phyloP scores from a whole-genome alignment of 106 monocot genomes.

The Agapanthus africanus region DNA sequence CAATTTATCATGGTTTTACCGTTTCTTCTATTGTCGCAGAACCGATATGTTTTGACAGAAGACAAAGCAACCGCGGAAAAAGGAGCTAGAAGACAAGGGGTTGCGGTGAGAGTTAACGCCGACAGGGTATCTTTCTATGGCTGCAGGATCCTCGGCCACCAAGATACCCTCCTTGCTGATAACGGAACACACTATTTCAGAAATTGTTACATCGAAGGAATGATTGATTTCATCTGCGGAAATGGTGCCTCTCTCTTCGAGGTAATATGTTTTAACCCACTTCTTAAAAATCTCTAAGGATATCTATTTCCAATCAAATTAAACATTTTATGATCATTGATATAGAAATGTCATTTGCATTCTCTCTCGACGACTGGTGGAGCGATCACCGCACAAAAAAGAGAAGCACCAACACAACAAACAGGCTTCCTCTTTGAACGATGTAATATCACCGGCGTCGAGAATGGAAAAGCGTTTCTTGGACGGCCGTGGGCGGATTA shows the following conservation, averaged over 20 bases:
- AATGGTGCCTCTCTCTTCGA: conserved; percentile 36
- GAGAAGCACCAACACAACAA: conserved; percentile 15
- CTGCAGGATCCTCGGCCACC: conserved; percentile 36
- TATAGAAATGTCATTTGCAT: neutral
- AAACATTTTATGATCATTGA: neutral
- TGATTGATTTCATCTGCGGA: conserved; percentile 57
- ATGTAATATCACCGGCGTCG: conserved; percentile 37
- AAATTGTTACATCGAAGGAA: conserved; percentile 36
- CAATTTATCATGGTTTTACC: too few relatives aligned
- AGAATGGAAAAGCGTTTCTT: conserved; percentile 13
- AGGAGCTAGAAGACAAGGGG: too few relatives aligned
- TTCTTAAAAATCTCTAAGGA: too few relatives aligned
- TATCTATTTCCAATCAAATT: neutral
- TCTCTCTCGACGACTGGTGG: neutral
- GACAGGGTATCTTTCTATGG: conserved; percentile 40
- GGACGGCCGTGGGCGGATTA: conserved; percentile 47
- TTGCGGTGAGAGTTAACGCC: conserved; percentile 26
- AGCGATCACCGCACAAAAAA: conserved; percentile 25
- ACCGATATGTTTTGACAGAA: neutral
- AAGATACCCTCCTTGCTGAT: conserved; percentile 48
- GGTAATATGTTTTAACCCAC: conserved; percentile 17
- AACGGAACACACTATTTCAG: conserved; percentile 39
- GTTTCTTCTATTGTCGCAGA: conserved; percentile 2
- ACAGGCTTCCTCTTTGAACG: conserved; percentile 40
- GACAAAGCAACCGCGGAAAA: too few relatives aligned